Evolutionary conservation across 2,329 filamentous ascomycete genomes (phyloP).

Genomic region (Exophiala viscosa): DNA sequence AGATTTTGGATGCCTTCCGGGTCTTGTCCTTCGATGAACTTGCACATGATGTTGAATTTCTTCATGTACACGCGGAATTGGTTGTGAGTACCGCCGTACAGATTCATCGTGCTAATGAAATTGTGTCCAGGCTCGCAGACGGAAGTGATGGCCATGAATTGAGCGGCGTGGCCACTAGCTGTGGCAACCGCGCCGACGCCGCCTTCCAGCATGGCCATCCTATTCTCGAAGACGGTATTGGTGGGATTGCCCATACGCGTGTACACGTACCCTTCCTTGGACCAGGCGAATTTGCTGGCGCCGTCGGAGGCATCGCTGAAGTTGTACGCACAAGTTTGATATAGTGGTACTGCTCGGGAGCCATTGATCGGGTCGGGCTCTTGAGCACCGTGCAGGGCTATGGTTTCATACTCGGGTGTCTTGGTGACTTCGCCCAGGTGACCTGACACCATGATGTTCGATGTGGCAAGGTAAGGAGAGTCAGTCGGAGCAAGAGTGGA

Average conservation of each 20-base stretch:
- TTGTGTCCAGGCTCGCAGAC: conserved; percentile 80
- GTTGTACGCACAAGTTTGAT: conserved; percentile 82
- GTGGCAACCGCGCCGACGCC: conserved; percentile 61
- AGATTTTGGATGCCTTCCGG: conserved; percentile 68
- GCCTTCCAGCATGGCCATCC: conserved; percentile 56
- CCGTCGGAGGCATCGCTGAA: conserved; percentile 97
- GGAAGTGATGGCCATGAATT: conserved; percentile 77
- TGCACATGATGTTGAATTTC: conserved; percentile 72
- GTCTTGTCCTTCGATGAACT: conserved; percentile 67
- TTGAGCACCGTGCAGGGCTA: conserved; percentile 81
- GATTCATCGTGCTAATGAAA: conserved; percentile 77
- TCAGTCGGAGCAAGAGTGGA: neutral
- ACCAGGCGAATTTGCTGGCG: conserved; percentile 88
- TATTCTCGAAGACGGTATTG: conserved; percentile 89
- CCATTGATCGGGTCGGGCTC: conserved; percentile 76
- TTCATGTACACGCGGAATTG: conserved; percentile 83
- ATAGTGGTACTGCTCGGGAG: conserved; percentile 88
- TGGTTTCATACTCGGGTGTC: conserved; percentile 67
- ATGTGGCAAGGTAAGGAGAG: neutral
- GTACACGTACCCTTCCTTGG: conserved; percentile 97
- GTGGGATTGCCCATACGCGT: conserved; percentile 94
- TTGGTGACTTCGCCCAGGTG: conserved; percentile 24
- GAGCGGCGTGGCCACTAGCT: conserved; percentile 76
- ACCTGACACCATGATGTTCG: conserved; percentile 35
- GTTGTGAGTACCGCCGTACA: conserved; percentile 90